Evolutionary conservation across 2,329 filamentous ascomycete genomes (phyloP), one percentile per base, ranked within the genome.

Genomic region (Scorias spongiosa): DNA sequence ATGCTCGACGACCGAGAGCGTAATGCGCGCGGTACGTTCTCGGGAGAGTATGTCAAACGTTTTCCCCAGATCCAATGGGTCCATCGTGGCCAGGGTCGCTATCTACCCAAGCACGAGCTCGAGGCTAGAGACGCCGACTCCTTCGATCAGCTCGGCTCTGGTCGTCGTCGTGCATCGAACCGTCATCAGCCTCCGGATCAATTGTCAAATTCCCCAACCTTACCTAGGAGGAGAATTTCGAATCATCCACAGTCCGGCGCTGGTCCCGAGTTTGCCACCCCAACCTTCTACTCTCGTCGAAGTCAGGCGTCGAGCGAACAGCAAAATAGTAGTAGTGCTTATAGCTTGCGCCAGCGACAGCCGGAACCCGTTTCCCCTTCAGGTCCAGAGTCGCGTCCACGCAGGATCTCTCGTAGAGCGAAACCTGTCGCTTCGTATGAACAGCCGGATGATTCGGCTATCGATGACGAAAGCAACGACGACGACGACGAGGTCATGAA

Each of bases 71-170:
- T 40, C 17, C 12, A 40, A 18, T 40, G 38, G 38, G 14, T 18
- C 12, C 38, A 40, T 18, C 38, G 38, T 10, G 38, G 38, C 7
- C 14, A 40, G 11, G 38, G 38, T 20, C 38, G 38, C 14, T 40
- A 40, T 18, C 14, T 17, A 18, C 38, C 39, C 39, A 48, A 43
- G 34, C 42, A 44, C 8, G 46, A 54, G 39, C 45, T 52, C 7
- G 46, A 48, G 2, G 46, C 48, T 36, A 36, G 32, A 36, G 32
- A 36, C 12, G 15, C 32, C 11, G 32, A 36, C 15, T 12, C 11
- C 9, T 12, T 36, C 32, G 32, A 36, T 9, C 32, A 36, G 32
- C 11, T 12, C 9, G 32, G 4, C 9, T 15, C 15, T 5, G 32
- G 15, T 36, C 32, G 32, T 36, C 32, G 32, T 36, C 32, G 32